Evolutionary conservation across 2,329 filamentous ascomycete genomes (phyloP).

Genomic region (Diaporthe citrichinensis): DNA sequence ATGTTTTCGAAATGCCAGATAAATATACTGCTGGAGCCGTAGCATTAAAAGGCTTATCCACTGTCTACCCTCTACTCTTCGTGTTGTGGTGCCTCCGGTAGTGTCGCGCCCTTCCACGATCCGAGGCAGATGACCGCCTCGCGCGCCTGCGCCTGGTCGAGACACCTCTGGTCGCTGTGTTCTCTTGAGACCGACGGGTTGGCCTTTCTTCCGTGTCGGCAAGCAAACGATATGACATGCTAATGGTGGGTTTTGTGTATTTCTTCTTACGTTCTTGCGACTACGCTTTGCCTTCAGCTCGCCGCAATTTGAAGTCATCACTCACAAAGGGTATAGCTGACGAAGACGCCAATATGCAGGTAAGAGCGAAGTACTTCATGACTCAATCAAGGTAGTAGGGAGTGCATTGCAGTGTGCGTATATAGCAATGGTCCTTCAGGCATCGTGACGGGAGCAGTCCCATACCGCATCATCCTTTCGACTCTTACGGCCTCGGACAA

Average conservation of each 20-base stretch:
- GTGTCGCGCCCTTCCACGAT: background rate
- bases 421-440: background rate
- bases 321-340: background rate
- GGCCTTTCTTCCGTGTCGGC: too few species aligned
- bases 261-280: background rate
- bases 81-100: too few species aligned
- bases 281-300: background rate
- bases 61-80: background rate
- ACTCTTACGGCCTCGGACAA: background rate
- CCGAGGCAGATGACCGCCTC: background rate
- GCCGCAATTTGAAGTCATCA: too few species aligned
- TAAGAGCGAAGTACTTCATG: background rate
- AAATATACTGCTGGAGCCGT: conserved; percentile 28
- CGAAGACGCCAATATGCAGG: background rate
- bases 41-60: conserved; percentile 4
- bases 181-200: background rate
- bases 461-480: background rate
- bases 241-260: background rate
- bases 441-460: too few species aligned
- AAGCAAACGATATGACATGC: background rate
- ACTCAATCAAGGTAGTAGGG: too few species aligned
- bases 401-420: background rate
- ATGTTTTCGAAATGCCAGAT: conserved; percentile 33
- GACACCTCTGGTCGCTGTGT: background rate
- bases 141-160: too few species aligned